Conservation (phyloP, 345 rosid species). For the Arabidopsis arenosa region DNA sequence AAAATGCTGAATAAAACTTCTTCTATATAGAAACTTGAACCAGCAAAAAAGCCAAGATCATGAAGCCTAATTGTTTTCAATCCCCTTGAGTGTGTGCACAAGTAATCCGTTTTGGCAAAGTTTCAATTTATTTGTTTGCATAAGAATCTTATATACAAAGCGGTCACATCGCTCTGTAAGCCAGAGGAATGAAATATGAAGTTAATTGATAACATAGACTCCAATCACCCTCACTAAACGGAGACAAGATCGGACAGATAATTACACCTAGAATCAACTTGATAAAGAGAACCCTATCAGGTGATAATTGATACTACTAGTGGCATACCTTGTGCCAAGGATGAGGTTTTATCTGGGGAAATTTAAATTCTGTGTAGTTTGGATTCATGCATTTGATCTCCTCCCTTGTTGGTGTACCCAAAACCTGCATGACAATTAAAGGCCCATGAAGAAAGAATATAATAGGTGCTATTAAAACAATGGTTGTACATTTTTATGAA, state of each 20-base stretch:
- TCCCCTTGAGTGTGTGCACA: neutral
- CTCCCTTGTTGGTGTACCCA: slow-evolving; percentile 97
- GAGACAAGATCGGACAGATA: neutral
- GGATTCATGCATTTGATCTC: slow-evolving; percentile 99
- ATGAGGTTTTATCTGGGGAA: slow-evolving; percentile 94
- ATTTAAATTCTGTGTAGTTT: slow-evolving; percentile 89
- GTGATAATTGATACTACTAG: neutral
- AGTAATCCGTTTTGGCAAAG: neutral
- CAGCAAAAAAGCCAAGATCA: neutral
- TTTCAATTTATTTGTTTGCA: neutral
- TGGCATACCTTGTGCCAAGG: slow-evolving; percentile 91
- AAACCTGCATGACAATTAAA: slow-evolving; percentile 51
- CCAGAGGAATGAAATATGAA: slow-evolving; percentile 16
- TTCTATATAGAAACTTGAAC: neutral
- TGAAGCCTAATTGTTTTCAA: neutral
- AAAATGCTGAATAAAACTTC: neutral
- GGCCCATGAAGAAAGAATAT: neutral
- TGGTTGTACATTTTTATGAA: no score
- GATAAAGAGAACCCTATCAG: neutral
- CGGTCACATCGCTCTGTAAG: neutral
- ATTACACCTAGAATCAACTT: neutral
- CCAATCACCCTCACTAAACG: neutral
- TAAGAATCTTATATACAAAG: neutral
- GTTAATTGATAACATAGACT: neutral
- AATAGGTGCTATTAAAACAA: neutral